These are phyloP conservation scores for Xerocomus amazonicus DNA, from an alignment of 1,284 basidiomycete genomes.

Conservation along the genomic window DNA sequence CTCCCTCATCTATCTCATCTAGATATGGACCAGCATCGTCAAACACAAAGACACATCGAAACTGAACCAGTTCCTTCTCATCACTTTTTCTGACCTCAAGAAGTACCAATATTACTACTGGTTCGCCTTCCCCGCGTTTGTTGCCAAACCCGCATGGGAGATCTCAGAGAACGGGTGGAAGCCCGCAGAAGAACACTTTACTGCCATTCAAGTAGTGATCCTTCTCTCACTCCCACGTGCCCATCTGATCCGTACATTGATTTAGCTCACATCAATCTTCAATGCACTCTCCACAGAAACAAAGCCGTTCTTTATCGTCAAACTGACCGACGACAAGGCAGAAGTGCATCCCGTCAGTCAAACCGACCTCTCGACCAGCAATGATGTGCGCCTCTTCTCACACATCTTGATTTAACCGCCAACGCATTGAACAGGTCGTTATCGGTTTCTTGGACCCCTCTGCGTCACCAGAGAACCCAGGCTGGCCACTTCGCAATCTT, in stretches of 20 bases:
- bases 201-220: constrained; percentile 14
- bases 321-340: constrained; percentile 29
- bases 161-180: constrained; percentile 58
- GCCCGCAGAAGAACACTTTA: constrained; percentile 39
- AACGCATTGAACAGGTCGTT: constrained; percentile 42
- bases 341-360: constrained; percentile 53
- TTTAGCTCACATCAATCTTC: constrained; percentile 50
- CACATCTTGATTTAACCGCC: constrained; percentile 3
- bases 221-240: background rate
- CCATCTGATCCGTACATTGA: background rate
- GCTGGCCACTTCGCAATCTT: constrained; percentile 94
- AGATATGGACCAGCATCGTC: constrained; percentile 67
- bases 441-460: constrained; percentile 89
- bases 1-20: constrained; percentile 2
- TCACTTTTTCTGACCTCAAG: constrained; percentile 96
- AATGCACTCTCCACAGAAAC: constrained; percentile 41
- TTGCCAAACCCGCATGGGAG: constrained; percentile 85
- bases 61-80: constrained; percentile 80
- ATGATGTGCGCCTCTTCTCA: constrained; percentile 35
- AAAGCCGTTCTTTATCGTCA: constrained; percentile 61
- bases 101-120: constrained; percentile 98
- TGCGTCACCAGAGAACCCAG: constrained; percentile 71
- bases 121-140: constrained; percentile 94
- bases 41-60: constrained; percentile 47
- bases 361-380: constrained; percentile 54